These are phyloP conservation scores for Didymella sp. DNA, from an alignment of 2,329 filamentous ascomycete species.

Conservation along the genomic window DNA sequence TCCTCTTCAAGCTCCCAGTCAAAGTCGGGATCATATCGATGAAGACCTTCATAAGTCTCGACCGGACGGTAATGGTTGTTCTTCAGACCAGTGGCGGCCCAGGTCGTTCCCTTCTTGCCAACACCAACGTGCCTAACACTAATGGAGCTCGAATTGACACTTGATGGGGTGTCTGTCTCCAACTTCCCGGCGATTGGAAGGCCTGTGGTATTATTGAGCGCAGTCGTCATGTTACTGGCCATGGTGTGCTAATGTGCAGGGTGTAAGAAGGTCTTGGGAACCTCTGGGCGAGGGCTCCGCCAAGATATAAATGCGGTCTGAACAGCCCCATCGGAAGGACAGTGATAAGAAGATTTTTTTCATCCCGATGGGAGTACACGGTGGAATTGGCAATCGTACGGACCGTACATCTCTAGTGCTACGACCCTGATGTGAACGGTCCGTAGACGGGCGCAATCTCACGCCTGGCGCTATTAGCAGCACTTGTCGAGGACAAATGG, in stretches of 20 bases:
- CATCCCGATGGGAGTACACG: slow-evolving; percentile 4
- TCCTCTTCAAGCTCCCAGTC: slow-evolving; percentile 66
- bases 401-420: slow-evolving; percentile 3
- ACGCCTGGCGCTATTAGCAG: not conserved
- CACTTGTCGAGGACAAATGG: slow-evolving; percentile 1
- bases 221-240: slow-evolving; percentile 10
- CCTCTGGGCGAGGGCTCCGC: slow-evolving; percentile 8
- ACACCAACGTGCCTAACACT: slow-evolving; percentile 16
- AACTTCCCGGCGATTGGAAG: slow-evolving; percentile 28
- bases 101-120: slow-evolving; percentile 40
- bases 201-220: slow-evolving; percentile 7
- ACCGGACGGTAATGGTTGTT: slow-evolving; percentile 58
- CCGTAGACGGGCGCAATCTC: not conserved
- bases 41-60: slow-evolving; percentile 64
- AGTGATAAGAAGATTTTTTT: slow-evolving; percentile 3
- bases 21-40: slow-evolving; percentile 65
- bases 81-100: slow-evolving; percentile 46
- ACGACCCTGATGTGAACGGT: not conserved
- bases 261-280: slow-evolving; percentile 17
- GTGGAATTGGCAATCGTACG: not conserved
- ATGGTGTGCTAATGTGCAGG: slow-evolving; percentile 6
- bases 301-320: slow-evolving; percentile 13
- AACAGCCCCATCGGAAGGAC: slow-evolving; percentile 3
- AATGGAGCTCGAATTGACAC: slow-evolving; percentile 29
- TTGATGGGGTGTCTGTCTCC: slow-evolving; percentile 26